Percentiles rank a stretch among this genome's conserved stretches.
phyloP scores from a whole-genome alignment of 2,329 filamentous ascomycete species.

The Diaporthe sp. region DNA sequence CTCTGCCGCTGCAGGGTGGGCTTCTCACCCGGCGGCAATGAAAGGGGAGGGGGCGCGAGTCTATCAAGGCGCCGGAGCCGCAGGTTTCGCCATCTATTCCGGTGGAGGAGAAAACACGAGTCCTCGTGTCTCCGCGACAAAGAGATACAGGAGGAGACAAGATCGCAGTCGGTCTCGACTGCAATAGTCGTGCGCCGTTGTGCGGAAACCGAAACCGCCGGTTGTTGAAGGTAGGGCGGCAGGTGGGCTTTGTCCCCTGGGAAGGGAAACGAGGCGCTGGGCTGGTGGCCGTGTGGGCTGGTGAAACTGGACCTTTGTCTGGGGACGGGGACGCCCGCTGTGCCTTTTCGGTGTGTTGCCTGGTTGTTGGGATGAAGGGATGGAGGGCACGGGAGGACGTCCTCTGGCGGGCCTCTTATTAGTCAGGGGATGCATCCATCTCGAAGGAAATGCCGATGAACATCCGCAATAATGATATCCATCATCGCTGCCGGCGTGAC shows the following conservation, averaged over 20 bases:
- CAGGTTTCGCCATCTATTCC: constrained; percentile 2
- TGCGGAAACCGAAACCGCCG: constrained; percentile 14
- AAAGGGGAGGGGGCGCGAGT: constrained; percentile 23
- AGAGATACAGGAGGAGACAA: neutral
- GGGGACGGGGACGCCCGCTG: constrained; percentile 21
- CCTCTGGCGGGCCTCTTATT: constrained; percentile 6
- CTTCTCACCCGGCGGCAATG: neutral
- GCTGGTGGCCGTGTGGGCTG: constrained; percentile 6
- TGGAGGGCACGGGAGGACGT: neutral
- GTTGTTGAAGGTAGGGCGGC: neutral
- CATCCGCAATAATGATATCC: constrained; percentile 17
- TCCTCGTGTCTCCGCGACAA: neutral
- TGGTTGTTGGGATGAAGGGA: constrained; percentile 19
- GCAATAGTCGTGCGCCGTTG: neutral
- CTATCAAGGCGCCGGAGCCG: constrained; percentile 35
- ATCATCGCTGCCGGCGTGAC: constrained; percentile 16
- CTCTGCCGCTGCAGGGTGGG: constrained; percentile 8
- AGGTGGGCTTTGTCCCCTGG: constrained; percentile 25
- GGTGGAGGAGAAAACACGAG: neutral
- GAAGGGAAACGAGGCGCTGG: neutral
- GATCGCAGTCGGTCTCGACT: constrained; percentile 10
- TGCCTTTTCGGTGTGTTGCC: neutral
- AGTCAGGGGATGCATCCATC: constrained; percentile 27
- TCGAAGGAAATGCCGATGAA: constrained; percentile 30
- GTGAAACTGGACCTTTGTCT: constrained; percentile 33